Evolutionary conservation across 148 eudicot genomes (phyloP), one percentile per base, ranked within the genome.

Genomic region (Chenopodium formosanum): DNA sequence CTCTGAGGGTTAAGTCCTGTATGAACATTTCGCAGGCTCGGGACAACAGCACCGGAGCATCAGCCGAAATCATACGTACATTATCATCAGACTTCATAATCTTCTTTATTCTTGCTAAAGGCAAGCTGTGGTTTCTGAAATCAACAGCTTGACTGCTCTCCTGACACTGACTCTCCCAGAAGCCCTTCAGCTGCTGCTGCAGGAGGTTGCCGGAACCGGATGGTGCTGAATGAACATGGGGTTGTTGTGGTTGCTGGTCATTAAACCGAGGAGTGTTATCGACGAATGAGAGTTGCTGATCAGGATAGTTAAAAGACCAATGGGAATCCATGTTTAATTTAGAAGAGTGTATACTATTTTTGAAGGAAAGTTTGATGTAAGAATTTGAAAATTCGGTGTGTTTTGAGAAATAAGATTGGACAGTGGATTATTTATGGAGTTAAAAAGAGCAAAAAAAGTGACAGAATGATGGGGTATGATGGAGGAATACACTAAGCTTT

Each of bases 41-140:
- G 9, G 90, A 84, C 70, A 88, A 70, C 37, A 88, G 58, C n/a
- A 88, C 85, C 0, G 90, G 90, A 29, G 90, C 86, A 79, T 88
- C 90, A 47, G 90, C 87, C 4, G 90, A 84, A 77, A 88, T 84
- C 90, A 88, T 88, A 25, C 87, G 76, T n/a, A 88, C 90, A 82
- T 88, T 85, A 53, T 84, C 87, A 31, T 86, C 90, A 1, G 88
- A 82, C 63, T 88, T 88, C 90, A 88, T 88, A 14, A 88, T 88
- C 78, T 86, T 88, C 79, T 88, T 88, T 50, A 88, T 88, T 67
- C 90, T 86, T 60, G 90, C 88, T 44, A 88, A 53, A 70, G 90
- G 90, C 1, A 88, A 78, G 78, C 85, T 86, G 74, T 88, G 90
- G 83, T 80, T 84, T 69, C 73, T 84, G 70, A 84, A 86, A 13